Base-by-base conservation (phyloP, 345 rosid species). In the Eucalyptus virginea region DNA sequence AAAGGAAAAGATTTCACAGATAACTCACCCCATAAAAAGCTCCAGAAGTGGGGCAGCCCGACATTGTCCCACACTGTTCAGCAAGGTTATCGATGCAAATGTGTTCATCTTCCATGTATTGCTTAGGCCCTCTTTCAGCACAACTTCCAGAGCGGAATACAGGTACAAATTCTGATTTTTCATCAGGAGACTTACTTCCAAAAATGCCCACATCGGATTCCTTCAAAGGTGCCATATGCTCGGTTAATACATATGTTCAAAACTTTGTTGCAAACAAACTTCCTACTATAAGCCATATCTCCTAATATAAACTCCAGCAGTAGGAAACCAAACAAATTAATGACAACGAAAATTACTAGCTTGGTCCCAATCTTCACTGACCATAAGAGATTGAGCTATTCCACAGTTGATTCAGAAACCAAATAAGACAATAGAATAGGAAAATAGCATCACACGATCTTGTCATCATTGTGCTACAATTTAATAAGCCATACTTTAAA, bases 41-140 rank as follows among this genome's bases (percentile, higher is more conserved):
- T 90, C 96, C 97, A 49, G 95, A 97, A 65, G 95, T 88, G 80
- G 98, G 95, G 89, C 94, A 92, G 87, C 92, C 92, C 13, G 91
- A 85, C 69, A 92, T 52, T 86, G 90, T 51, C 88, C 94, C 94
- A 42, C 96, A 91, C 92, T 97, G 96, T 32, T 93, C 94, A 89
- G 90, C 89, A 89, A 98, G 99, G 93, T 97, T 92, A 92, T 98
- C 98, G 44, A 97, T 95, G 88, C 99, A 97, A 47, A 96, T 69
- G 91, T 97, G 98, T 69, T 97, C 99, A 93, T 98, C 99, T 93
- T 98, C 99, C 99, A 98, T 98, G 87, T 88, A 94, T 88, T 94
- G 94, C 91, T 98, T 98, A 58, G 98, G 96, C 45, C 99, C 99
- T 91, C 89, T 94, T 91, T 97, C 99, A 88, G 99, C 98, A 88